Evolutionary conservation across 345 rosid genomes (phyloP).

Genomic region (Trapa incisa): DNA sequence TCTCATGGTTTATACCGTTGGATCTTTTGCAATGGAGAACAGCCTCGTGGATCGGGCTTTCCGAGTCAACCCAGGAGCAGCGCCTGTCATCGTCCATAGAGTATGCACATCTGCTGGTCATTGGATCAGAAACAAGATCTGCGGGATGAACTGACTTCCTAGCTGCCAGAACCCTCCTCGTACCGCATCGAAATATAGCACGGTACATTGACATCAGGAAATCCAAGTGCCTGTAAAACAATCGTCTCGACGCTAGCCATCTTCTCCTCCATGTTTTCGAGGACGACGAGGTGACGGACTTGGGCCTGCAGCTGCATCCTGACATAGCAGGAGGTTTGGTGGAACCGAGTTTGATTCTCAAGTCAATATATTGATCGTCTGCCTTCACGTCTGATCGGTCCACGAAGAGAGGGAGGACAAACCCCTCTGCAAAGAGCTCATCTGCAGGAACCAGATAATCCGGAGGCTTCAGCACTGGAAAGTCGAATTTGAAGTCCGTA

Average conservation of each 20-base stretch:
- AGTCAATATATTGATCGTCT: constrained; percentile 14
- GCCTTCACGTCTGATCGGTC: constrained; percentile 29
- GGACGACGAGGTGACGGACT: constrained; percentile 11
- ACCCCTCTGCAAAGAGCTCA: constrained; percentile 75
- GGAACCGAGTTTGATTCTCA: constrained; percentile 12
- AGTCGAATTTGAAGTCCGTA: constrained; percentile 76
- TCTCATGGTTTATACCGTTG: constrained; percentile 24
- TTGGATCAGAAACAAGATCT: constrained; percentile 14
- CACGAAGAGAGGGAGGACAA: constrained; percentile 43
- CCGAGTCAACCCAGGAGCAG: constrained; percentile 60
- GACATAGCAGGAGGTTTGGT: constrained; percentile 19
- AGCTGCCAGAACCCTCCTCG: constrained; percentile 18
- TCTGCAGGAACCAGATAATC: constrained; percentile 60
- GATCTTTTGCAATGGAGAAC: constrained; percentile 97
- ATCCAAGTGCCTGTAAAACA: constrained; percentile 48
- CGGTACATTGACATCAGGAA: constrained; percentile 24
- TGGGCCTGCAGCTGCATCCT: constrained; percentile 3
- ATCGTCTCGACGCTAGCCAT: constrained; percentile 41
- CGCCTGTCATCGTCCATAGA: constrained; percentile 41
- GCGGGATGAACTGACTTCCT: constrained; percentile 40
- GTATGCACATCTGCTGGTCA: constrained; percentile 49
- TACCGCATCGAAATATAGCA: constrained; percentile 8
- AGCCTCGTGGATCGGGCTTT: constrained; percentile 82
- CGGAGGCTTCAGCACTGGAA: constrained; percentile 39
- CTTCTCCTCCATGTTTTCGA: constrained; percentile 33